Base-by-base conservation (phyloP, 495 filamentous ascomycete genomes). In the Penicillium daleae region DNA sequence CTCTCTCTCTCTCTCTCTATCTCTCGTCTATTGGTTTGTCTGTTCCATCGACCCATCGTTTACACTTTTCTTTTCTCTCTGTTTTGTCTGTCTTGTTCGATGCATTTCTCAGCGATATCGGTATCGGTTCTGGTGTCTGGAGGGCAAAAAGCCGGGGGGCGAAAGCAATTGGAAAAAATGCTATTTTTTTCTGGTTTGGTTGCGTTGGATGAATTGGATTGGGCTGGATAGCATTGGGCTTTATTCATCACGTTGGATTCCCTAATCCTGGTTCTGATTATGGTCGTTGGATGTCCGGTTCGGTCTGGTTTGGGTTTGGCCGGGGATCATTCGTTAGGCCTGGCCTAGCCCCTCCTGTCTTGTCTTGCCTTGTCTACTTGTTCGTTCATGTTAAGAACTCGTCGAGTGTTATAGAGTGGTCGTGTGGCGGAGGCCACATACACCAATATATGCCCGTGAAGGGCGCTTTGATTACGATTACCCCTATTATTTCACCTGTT, bases 51-150 rank as follows among this genome's bases (percentile, higher is more conserved):
- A 57, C 58, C 54, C 33, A 46, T 64, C 56, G 48, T 66, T 68
- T 72, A 5, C 46, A 46, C 8, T 8, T 9, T 35, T 6, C 19
- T 21, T 27, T 5, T 19, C 8, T 29, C 2, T 29, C 21, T 29
- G 24, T 49, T 22, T 49, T 24, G 12, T 53, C 27, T 51, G 4
- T 51, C 48, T 19, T 53, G 65, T 53, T 65, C 54, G 46, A 67
- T 74, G 77, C 77, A 80, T 80, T 78, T 78, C 70, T 78, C 72
- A 76, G 77, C 76, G 76, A 68, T 63, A 62, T 65, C 62, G 62
- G 56, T 61, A 62, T 65, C 64, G 62, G 56, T 61, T 65, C 40
- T 70, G 70, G 70, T 72, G 65, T 72, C 62, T 67, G 67, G 67
- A 63, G 29, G 64, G 57, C 29, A 31, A 46, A 46, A 50, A 58